A percentile compares a stretch with the other conserved stretches of the same genome.
Evolutionary conservation across 306 rosid genomes (phyloP).

Genomic region (Pterocarpus santalinus): DNA sequence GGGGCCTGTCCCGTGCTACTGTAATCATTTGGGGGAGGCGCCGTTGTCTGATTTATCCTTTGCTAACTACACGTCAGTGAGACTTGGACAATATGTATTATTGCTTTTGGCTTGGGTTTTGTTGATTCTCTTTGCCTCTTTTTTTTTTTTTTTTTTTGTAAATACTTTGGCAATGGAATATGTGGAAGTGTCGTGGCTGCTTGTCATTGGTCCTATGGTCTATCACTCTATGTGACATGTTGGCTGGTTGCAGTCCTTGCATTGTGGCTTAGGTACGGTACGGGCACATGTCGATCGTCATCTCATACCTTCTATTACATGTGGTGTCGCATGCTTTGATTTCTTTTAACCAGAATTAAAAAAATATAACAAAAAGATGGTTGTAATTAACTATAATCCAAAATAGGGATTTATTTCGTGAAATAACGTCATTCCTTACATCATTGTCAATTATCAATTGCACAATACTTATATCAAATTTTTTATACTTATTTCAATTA

Average conservation of each 20-base stretch:
- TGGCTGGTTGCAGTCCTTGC: not conserved
- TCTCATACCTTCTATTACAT: not conserved
- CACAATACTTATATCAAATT: too few relatives aligned
- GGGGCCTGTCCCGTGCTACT: not conserved
- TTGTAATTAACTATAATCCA: not conserved
- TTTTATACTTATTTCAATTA: too few relatives aligned
- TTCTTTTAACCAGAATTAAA: not conserved
- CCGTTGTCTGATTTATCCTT: not conserved
- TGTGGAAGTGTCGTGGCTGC: not conserved
- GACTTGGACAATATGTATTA: not conserved
- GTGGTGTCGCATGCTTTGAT: not conserved
- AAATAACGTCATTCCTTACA: constrained; percentile 6
- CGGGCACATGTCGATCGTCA: constrained; percentile 17
- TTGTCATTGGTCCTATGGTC: not conserved
- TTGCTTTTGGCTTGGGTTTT: too few relatives aligned
- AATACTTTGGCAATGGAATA: too few relatives aligned
- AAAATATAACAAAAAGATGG: not conserved
- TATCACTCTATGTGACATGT: not conserved
- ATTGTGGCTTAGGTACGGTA: constrained; percentile 7
- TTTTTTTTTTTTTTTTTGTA: too few relatives aligned
- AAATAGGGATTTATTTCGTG: not conserved
- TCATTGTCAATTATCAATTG: not conserved
- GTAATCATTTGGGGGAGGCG: not conserved
- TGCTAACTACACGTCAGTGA: too few relatives aligned
- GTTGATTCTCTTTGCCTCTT: too few relatives aligned